phyloP scores from a whole-genome alignment of 495 filamentous ascomycete genomes.

The Cenococcum geophilum region DNA sequence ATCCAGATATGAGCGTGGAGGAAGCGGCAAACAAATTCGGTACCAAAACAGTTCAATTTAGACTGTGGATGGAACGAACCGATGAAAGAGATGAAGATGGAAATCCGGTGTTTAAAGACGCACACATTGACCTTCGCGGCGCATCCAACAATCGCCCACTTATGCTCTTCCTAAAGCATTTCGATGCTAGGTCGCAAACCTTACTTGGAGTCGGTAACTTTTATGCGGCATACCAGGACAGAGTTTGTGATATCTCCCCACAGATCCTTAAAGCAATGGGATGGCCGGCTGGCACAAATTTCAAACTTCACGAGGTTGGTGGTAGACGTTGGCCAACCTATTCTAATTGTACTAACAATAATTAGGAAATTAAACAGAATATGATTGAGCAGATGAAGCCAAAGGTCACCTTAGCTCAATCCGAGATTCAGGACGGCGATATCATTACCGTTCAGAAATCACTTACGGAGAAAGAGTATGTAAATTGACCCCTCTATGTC shows the following conservation, averaged over 20 bases:
- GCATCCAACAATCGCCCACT: constrained; percentile 49
- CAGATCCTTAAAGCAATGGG: constrained; percentile 77
- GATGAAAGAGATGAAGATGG: constrained; percentile 61
- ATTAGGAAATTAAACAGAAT: constrained; percentile 80
- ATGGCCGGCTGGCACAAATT: constrained; percentile 60
- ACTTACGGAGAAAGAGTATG: constrained; percentile 56
- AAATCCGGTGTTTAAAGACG: constrained; percentile 60
- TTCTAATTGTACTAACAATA: constrained; percentile 16
- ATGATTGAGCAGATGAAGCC: constrained; percentile 96
- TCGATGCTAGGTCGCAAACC: constrained; percentile 68
- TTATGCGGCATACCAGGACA: constrained; percentile 80
- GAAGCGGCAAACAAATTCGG: constrained; percentile 64
- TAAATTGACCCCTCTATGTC: constrained; percentile 2
- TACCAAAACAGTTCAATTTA: constrained; percentile 66
- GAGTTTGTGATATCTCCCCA: constrained; percentile 77
- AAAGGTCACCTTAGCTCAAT: constrained; percentile 77
- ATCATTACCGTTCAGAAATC: constrained; percentile 87
- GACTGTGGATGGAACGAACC: constrained; percentile 75
- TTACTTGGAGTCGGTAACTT: constrained; percentile 71
- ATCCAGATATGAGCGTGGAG: constrained; percentile 73
- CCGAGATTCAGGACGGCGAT: constrained; percentile 95
- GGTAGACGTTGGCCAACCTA: not conserved
- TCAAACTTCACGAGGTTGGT: constrained; percentile 65
- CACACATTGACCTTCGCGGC: constrained; percentile 42
- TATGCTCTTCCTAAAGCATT: constrained; percentile 87